phyloP scores from a whole-genome alignment of 2,329 filamentous ascomycete genomes.

The Endothia cerciana region DNA sequence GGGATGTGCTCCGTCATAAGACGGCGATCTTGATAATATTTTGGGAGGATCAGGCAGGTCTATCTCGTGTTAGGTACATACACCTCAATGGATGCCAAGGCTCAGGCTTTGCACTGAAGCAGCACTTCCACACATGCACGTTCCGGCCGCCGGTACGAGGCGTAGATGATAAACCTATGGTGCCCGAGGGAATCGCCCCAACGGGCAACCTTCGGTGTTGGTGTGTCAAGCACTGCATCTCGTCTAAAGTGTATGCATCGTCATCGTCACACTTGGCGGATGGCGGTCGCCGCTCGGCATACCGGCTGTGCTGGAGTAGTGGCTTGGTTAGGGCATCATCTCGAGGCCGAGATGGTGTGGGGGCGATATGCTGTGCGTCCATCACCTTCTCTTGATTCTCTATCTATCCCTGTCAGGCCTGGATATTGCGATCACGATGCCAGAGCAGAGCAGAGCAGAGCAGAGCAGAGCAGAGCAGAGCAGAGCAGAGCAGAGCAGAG shows the following conservation, averaged over 20 bases:
- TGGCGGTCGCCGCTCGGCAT: neutral
- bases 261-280: constrained; percentile 4
- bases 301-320: neutral
- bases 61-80: constrained; percentile 13
- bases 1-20: neutral
- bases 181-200: neutral
- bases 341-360: neutral
- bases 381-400: neutral
- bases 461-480: too few species aligned
- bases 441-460: too few species aligned
- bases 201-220: neutral
- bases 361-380: neutral
- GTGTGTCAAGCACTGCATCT: neutral
- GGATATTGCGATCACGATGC: too few species aligned
- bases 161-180: neutral
- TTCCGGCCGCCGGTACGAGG: neutral
- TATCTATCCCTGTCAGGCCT: neutral
- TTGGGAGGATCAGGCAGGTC: constrained; percentile 6
- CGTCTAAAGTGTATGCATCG: neutral
- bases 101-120: neutral
- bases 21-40: neutral
- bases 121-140: neutral
- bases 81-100: constrained; percentile 5
- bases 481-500: too few species aligned
- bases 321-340: neutral